phyloP scores from a whole-genome alignment of 805 yeast species.

The Middelhovenomyces tepae region DNA sequence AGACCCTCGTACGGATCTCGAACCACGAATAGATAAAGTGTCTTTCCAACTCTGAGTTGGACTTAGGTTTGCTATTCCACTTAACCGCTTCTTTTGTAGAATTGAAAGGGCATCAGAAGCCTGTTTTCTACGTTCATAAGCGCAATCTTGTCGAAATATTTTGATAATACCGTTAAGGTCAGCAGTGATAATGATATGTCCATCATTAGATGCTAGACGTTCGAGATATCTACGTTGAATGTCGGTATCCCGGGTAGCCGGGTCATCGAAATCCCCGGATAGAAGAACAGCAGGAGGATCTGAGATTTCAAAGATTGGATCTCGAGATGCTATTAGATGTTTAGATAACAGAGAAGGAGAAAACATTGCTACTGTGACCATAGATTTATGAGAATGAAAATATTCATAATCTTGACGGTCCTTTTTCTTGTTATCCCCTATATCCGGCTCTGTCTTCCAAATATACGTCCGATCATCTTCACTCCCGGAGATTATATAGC shows the following conservation, averaged over 20 bases:
- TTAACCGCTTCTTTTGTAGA: constrained; percentile 15
- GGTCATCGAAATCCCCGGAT: not conserved
- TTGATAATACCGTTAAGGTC: constrained; percentile 67
- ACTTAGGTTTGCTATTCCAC: constrained; percentile 15
- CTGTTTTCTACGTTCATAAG: constrained; percentile 31
- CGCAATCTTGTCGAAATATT: constrained; percentile 73
- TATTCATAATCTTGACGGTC: constrained; percentile 48
- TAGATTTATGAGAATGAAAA: constrained; percentile 68
- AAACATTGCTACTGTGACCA: constrained; percentile 66
- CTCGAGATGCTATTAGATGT: constrained; percentile 63
- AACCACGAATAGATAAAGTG: constrained; percentile 9
- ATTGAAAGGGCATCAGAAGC: constrained; percentile 9
- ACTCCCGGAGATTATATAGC: constrained; percentile 64
- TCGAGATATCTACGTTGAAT: constrained; percentile 2
- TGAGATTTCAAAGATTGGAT: constrained; percentile 61
- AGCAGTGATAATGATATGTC: constrained; percentile 58
- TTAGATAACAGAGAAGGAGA: constrained; percentile 67
- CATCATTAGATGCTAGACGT: constrained; percentile 19
- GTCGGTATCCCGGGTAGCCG: not conserved
- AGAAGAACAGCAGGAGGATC: constrained; percentile 25
- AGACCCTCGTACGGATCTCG: constrained; percentile 11
- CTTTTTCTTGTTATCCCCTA: constrained; percentile 20
- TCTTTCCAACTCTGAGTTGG: constrained; percentile 16
- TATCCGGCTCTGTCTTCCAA: constrained; percentile 46
- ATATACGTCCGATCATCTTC: constrained; percentile 83